Conservation (phyloP, 2,329 filamentous ascomycete genomes). For the Botryotinia narcissicola region DNA sequence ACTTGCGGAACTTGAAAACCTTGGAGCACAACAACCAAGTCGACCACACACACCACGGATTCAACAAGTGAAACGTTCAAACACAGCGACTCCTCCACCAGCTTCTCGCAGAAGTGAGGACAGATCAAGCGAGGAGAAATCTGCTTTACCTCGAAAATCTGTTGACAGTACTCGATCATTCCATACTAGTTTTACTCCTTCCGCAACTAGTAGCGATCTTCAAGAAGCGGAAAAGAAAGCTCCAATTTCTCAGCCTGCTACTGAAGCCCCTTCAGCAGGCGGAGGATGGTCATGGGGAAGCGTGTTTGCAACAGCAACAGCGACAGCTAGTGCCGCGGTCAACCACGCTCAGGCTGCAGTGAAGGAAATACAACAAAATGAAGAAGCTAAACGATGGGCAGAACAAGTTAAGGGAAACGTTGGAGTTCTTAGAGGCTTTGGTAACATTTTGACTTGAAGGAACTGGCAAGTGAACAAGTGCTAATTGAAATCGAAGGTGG, state of each 20-base stretch:
- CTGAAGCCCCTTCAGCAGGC: conserved; percentile 42
- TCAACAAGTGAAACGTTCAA: conserved; percentile 52
- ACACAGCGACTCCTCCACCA: conserved; percentile 47
- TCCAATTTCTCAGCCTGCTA: conserved; percentile 44
- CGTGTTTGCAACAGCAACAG: conserved; percentile 66
- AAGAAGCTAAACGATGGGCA: conserved; percentile 94
- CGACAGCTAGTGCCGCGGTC: conserved; percentile 68
- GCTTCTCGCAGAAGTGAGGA: conserved; percentile 49
- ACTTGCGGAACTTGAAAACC: conserved; percentile 79
- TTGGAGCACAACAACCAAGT: conserved; percentile 65
- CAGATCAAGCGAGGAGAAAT: conserved; percentile 57
- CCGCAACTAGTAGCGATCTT: conserved; percentile 58
- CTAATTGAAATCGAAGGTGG: conserved; percentile 58
- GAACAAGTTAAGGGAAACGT: conserved; percentile 91
- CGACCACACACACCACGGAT: conserved; percentile 81
- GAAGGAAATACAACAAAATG: conserved; percentile 92
- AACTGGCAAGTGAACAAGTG: conserved; percentile 5
- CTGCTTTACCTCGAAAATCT: conserved; percentile 60
- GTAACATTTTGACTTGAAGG: conserved; percentile 47
- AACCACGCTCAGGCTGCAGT: conserved; percentile 92
- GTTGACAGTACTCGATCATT: conserved; percentile 72
- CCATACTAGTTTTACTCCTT: conserved; percentile 69
- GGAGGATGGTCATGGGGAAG: conserved; percentile 84
- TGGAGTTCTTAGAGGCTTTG: conserved; percentile 69
- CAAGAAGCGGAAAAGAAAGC: conserved; percentile 56